phyloP scores from a whole-genome alignment of 495 filamentous ascomycete genomes.

The Aspergillus bridgeri region DNA sequence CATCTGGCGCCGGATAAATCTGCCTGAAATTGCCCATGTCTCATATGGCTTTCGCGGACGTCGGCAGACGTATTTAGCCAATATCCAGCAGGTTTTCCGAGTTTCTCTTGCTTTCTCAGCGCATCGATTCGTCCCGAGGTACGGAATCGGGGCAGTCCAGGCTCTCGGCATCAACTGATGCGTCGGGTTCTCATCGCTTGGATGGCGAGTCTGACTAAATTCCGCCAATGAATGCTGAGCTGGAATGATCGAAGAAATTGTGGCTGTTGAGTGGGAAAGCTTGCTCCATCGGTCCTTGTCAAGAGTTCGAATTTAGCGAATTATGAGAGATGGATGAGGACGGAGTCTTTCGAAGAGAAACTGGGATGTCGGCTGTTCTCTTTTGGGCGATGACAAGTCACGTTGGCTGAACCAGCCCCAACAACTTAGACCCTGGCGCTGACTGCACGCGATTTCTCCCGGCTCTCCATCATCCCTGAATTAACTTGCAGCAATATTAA shows the following conservation, averaged over 20 bases:
- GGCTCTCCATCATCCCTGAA: not conserved
- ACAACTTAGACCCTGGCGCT: not conserved
- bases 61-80: not conserved
- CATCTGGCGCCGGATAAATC: not conserved
- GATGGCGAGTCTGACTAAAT: not conserved
- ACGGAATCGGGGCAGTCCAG: not conserved
- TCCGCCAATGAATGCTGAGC: not conserved
- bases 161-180: not conserved
- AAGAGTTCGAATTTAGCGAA: not conserved
- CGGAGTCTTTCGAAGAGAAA: not conserved
- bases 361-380: not conserved
- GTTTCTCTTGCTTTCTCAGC: not conserved
- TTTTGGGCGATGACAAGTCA: not conserved
- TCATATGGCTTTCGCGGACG: not conserved
- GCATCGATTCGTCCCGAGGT: not conserved
- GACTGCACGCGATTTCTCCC: not conserved
- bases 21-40: not conserved
- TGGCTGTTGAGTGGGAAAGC: not conserved
- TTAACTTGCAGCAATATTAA: not conserved
- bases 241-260: not conserved
- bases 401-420: no score
- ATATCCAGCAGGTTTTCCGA: not conserved
- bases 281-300: not conserved
- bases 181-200: not conserved
- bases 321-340: not conserved